Evolutionary conservation across 2,329 filamentous ascomycete species (phyloP).

Genomic region (Nectriaceae sp.): DNA sequence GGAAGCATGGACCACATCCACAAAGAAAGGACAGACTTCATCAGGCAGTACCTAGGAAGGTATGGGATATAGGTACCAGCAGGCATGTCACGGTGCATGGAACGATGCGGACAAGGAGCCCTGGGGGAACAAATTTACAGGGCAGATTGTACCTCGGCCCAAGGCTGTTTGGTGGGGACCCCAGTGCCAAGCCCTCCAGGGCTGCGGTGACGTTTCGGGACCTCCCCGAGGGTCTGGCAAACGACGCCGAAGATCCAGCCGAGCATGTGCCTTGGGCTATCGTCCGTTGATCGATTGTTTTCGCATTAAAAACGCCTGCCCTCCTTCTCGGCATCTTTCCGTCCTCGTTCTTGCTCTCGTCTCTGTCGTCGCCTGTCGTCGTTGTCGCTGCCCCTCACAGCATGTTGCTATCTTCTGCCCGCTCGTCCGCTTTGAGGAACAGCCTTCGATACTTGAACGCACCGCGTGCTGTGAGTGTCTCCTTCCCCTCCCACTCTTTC

Average conservation of each 20-base stretch:
- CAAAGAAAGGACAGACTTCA: no score
- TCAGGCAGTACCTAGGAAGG: no score
- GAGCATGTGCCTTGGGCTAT: slow-evolving; percentile 1
- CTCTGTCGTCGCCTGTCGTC: slow-evolving; percentile 9
- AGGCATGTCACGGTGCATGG: no score
- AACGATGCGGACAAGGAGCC: no score
- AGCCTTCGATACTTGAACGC: slow-evolving; percentile 34
- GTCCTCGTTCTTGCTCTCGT: slow-evolving; percentile 3
- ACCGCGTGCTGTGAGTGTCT: slow-evolving; percentile 27
- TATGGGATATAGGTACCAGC: no score
- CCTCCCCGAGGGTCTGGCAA: not conserved
- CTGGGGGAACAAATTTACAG: no score
- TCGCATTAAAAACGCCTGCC: not conserved
- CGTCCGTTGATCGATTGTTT: not conserved
- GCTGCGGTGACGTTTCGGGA: slow-evolving; percentile 24
- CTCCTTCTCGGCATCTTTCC: not conserved
- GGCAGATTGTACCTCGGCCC: slow-evolving; percentile 32
- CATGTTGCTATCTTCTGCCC: slow-evolving; percentile 33
- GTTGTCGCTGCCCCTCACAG: slow-evolving; percentile 1
- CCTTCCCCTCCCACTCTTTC: slow-evolving; percentile 5
- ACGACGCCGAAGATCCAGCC: not conserved
- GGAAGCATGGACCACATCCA: no score
- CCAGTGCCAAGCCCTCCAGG: not conserved
- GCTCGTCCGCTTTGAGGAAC: slow-evolving; percentile 36
- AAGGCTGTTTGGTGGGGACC: slow-evolving; percentile 19